Evolutionary conservation across 2,329 filamentous ascomycete species (phyloP).

Genomic region (Beauveria sp.): DNA sequence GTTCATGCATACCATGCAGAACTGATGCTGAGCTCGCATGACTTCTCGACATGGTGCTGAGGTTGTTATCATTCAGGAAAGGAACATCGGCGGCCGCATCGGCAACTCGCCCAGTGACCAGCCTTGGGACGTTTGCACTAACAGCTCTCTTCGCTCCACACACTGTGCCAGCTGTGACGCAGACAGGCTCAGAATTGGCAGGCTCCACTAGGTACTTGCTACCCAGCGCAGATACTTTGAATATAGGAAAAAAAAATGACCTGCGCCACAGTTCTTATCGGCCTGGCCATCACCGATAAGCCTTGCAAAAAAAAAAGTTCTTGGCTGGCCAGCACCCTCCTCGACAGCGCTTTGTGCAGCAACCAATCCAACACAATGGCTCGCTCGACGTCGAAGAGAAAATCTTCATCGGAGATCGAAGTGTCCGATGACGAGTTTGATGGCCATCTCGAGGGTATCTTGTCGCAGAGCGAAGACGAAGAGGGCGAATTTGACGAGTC

Average conservation of each 20-base stretch:
- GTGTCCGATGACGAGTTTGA: slow-evolving; percentile 58
- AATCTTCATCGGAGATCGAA: slow-evolving; percentile 49
- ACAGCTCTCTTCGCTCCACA: not conserved
- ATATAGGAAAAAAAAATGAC: no score
- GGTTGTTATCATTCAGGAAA: not conserved
- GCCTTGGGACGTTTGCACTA: not conserved
- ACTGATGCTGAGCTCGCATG: not conserved
- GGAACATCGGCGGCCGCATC: not conserved
- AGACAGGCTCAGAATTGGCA: not conserved
- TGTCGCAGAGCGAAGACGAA: slow-evolving; percentile 49
- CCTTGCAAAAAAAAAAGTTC: slow-evolving; percentile 8
- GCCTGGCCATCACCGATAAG: slow-evolving; percentile 2
- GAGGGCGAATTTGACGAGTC: slow-evolving; percentile 36
- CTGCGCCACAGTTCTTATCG: slow-evolving; percentile 8
- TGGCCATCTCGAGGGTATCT: slow-evolving; percentile 44
- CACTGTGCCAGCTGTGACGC: not conserved
- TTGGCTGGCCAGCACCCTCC: not conserved
- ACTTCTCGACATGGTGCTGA: not conserved
- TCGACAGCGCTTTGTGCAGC: not conserved
- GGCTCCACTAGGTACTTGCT: not conserved
- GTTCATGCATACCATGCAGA: no score
- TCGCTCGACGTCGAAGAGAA: slow-evolving; percentile 48
- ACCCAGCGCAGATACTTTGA: not conserved
- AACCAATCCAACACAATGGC: slow-evolving; percentile 1
- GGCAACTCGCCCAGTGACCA: not conserved